Conservation (phyloP, 345 rosid species). For the sweet orange (Citrus sinensis) region DNA sequence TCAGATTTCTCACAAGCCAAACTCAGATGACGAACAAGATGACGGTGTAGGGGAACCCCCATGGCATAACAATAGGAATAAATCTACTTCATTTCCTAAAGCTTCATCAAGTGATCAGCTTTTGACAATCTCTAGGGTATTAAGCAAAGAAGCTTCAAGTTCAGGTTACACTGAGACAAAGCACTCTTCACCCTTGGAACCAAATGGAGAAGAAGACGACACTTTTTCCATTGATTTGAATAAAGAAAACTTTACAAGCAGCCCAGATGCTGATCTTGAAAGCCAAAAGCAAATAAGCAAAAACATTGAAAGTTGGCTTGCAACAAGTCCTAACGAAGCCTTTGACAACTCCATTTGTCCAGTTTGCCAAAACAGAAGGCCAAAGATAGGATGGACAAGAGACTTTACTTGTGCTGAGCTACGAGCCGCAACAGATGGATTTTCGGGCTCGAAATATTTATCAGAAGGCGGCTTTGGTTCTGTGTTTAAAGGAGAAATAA, state of each 20-base stretch:
- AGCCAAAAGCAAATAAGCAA: neutral
- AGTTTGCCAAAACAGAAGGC: conserved; percentile 49
- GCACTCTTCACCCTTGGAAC: conserved; percentile 8
- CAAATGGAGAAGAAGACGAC: conserved; percentile 18
- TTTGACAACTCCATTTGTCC: conserved; percentile 45
- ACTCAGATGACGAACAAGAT: conserved; percentile 18
- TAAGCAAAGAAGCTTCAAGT: conserved; percentile 19
- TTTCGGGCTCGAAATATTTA: conserved; percentile 36
- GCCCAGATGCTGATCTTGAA: conserved; percentile 23
- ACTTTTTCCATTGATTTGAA: neutral
- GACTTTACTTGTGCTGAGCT: conserved; percentile 57
- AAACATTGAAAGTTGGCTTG: conserved; percentile 24
- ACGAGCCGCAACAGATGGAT: conserved; percentile 54
- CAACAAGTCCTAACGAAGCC: conserved; percentile 13
- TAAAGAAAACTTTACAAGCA: neutral
- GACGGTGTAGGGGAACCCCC: conserved; percentile 20
- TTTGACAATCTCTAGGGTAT: neutral
- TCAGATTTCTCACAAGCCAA: neutral
- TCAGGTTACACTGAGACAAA: conserved; percentile 19
- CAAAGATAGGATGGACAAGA: conserved; percentile 46
- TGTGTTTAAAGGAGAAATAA: conserved; percentile 47
- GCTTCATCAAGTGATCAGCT: conserved; percentile 27
- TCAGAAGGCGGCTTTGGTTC: conserved; percentile 73
- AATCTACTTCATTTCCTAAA: conserved; percentile 15
- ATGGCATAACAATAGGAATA: neutral